Evolutionary conservation across 2,329 filamentous ascomycete genomes (phyloP).

Genomic region (Helotiales sp.): DNA sequence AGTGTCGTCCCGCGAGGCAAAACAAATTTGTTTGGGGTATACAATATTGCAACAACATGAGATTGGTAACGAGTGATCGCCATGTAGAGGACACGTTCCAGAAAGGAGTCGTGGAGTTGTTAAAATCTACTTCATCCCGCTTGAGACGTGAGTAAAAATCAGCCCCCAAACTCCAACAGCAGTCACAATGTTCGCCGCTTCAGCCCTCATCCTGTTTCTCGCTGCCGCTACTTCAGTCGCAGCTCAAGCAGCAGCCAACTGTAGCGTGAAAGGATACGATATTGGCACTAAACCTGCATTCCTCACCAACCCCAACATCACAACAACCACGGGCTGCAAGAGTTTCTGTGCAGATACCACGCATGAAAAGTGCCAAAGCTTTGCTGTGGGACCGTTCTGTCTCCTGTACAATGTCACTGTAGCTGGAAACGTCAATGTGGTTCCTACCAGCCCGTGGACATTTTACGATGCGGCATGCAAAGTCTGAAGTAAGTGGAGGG

Average conservation of each 20-base stretch:
- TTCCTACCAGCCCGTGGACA: background rate
- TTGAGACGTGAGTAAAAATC: background rate
- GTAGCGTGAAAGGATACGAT: slow-evolving; percentile 6
- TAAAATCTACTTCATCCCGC: background rate
- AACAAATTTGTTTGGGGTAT: background rate
- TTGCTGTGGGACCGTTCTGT: background rate
- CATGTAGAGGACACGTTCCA: background rate
- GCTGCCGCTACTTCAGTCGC: background rate
- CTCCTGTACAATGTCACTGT: slow-evolving; percentile 4
- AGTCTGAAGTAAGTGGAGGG: background rate
- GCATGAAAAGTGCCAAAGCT: background rate
- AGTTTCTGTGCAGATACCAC: background rate
- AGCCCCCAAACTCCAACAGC: no score
- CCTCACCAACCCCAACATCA: slow-evolving; percentile 1
- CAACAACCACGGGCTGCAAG: background rate
- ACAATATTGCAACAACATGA: background rate
- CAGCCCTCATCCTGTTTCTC: background rate
- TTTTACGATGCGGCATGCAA: slow-evolving; percentile 1
- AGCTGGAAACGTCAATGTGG: background rate
- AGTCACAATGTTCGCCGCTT: background rate
- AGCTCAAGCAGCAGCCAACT: background rate
- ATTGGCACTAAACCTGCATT: background rate
- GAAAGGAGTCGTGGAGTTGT: background rate
- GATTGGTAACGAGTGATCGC: background rate
- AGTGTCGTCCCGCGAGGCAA: background rate